Percentiles rank a stretch among this genome's conserved stretches.
These are phyloP conservation scores for Boletus rufocinnamomeus DNA, from an alignment of 768 basidiomycete genomes.

Conservation along the genomic window DNA sequence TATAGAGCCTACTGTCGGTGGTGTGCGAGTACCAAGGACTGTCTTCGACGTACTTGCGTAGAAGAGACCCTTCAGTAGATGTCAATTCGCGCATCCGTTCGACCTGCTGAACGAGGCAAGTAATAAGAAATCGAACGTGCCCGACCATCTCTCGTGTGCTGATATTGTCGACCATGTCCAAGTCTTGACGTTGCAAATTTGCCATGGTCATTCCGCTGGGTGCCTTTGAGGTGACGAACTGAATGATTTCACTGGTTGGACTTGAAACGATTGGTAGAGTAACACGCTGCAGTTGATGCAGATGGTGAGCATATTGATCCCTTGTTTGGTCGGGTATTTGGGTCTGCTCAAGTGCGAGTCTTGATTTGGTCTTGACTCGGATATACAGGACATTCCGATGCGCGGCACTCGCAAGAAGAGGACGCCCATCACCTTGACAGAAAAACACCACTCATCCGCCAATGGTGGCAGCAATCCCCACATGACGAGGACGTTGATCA, in stretches of 20 bases:
- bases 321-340: background rate
- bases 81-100: background rate
- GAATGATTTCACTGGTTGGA: too few relatives aligned
- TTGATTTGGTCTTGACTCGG: too few relatives aligned
- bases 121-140: background rate
- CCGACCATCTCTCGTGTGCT: background rate
- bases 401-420: constrained; percentile 47
- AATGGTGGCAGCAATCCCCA: constrained; percentile 50
- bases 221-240: too few relatives aligned
- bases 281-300: too few relatives aligned
- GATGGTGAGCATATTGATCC: too few relatives aligned
- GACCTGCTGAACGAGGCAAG: background rate
- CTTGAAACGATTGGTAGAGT: too few relatives aligned
- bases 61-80: background rate
- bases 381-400: constrained; percentile 37
- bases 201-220: too few relatives aligned
- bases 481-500: constrained; percentile 72
- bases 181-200: too few relatives aligned
- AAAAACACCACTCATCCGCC: constrained; percentile 1
- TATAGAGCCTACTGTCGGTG: background rate
- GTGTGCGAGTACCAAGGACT: background rate
- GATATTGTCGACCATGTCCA: background rate
- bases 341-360: background rate
- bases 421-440: constrained; percentile 42
- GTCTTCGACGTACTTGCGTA: background rate